Percentiles rank a stretch among this genome's conserved stretches.
Evolutionary conservation across 2,329 filamentous ascomycete genomes (phyloP).

Genomic region (Talaromyces marneffei): DNA sequence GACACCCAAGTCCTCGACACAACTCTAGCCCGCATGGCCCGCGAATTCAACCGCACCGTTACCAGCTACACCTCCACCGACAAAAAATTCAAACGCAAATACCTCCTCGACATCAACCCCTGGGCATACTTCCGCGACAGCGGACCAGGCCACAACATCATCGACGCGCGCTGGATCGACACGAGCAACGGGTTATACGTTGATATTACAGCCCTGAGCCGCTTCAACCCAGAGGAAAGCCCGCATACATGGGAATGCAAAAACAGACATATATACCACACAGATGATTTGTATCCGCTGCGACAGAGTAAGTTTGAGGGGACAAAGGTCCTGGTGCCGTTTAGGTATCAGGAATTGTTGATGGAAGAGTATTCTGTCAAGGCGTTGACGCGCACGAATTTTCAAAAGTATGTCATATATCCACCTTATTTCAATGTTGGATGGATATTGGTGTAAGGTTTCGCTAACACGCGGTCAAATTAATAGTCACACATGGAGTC

Average conservation of each 20-base stretch:
- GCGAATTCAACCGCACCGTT: conserved; percentile 63
- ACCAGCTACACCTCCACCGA: conserved; percentile 41
- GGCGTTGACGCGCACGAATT: conserved; percentile 31
- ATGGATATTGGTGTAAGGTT: background rate
- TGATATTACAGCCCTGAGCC: conserved; percentile 72
- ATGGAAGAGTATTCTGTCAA: conserved; percentile 35
- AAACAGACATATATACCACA: conserved; percentile 67
- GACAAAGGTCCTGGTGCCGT: conserved; percentile 62
- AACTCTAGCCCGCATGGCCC: conserved; percentile 61
- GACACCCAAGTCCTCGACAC: conserved; percentile 69
- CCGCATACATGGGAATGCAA: conserved; percentile 74
- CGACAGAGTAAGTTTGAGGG: conserved; percentile 70
- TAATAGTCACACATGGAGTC: conserved; percentile 35
- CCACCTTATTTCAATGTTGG: background rate
- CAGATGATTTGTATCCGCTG: conserved; percentile 69
- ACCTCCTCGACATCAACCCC: conserved; percentile 73
- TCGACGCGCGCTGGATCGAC: conserved; percentile 81
- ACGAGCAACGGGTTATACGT: conserved; percentile 69
- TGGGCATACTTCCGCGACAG: conserved; percentile 56
- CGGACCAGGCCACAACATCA: conserved; percentile 68
- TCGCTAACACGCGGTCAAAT: conserved; percentile 15
- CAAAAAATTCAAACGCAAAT: conserved; percentile 47
- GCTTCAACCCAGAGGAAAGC: conserved; percentile 53
- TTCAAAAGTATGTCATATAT: conserved; percentile 32
- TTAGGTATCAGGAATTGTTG: conserved; percentile 36